Base-by-base conservation (phyloP, 768 basidiomycete species). In the Clitopilus passeckerianus region DNA sequence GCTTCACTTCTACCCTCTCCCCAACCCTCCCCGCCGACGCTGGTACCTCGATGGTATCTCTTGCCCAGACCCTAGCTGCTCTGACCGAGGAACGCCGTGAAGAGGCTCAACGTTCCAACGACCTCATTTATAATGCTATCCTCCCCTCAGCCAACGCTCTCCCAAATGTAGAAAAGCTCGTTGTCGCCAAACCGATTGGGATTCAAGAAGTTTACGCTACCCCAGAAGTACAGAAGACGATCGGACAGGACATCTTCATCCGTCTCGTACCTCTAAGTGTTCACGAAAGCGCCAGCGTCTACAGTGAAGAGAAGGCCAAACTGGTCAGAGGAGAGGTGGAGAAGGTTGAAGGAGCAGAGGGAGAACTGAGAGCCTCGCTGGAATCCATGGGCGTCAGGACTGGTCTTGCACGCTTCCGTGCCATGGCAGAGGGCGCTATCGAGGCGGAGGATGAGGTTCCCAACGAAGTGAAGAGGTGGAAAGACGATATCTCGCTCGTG, bases 241-340 rank as follows among this genome's bases (percentile, higher is more conserved):
- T 99, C 64, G 97, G 97, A 1, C 84, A 85, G 16, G 96, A 98
- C 72, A 79, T 98, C 57, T 99, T 99, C 72, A 70, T 86, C 61
- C 81, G 87, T 46, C 83, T 99, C 5, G 82, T 99, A 34, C 97
- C 97, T 12, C 77, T 99, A 46, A 91, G 90, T 65, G 94, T 99
- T 6, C 95, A 98, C 69, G 95, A 98, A 74, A 91, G 91, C 63
- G 96, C 96, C 14, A 91, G 89, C 60, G 87, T 99, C 14, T 99
- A 99, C 72, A 96, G 94, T 0, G 97, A 99, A 72, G 97, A 99
- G 75, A 98, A 98, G 76, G 97, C 96, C 20, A 98, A 99, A 72
- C 71, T 80, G 24, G 93, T 95, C 7, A 81, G 97, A 41, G 85
- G 79, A 5, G 95, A 98, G 70, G 91, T 90, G 7, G 96, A 98